phyloP scores from a whole-genome alignment of 129 eudicot genomes.

The Cynara cardunculus region DNA sequence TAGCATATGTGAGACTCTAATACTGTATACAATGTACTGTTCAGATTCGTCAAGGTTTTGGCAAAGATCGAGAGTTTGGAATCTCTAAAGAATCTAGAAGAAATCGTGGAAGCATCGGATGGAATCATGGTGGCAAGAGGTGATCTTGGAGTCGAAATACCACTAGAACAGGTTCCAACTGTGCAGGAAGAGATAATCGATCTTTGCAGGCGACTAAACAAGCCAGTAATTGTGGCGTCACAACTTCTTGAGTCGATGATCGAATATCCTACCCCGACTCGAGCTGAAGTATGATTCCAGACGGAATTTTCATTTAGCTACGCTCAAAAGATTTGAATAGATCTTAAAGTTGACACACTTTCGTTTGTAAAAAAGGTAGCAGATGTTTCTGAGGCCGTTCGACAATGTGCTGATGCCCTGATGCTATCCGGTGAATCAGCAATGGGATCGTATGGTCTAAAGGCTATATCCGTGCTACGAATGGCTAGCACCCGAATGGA shows the following conservation, averaged over 20 bases:
- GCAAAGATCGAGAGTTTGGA: slow-evolving; percentile 70
- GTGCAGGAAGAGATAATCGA: slow-evolving; percentile 47
- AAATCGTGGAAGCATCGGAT: slow-evolving; percentile 65
- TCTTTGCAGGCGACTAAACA: slow-evolving; percentile 60
- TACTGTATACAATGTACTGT: background rate
- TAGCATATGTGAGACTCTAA: no score
- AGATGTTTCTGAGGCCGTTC: slow-evolving; percentile 60
- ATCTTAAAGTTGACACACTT: background rate
- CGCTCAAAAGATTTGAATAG: background rate
- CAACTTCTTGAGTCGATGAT: slow-evolving; percentile 73
- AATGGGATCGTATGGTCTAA: slow-evolving; percentile 42
- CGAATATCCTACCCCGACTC: slow-evolving; percentile 76
- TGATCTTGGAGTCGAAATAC: slow-evolving; percentile 81
- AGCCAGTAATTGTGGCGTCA: slow-evolving; percentile 77
- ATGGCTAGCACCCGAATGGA: slow-evolving; percentile 50
- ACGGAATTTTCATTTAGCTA: background rate
- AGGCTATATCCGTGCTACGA: slow-evolving; percentile 44
- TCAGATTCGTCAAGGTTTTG: slow-evolving; percentile 56
- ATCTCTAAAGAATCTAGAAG: slow-evolving; percentile 52
- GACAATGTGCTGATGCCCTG: slow-evolving; percentile 60
- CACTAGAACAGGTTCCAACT: slow-evolving; percentile 66
- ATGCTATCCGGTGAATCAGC: slow-evolving; percentile 70
- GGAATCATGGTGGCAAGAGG: slow-evolving; percentile 83
- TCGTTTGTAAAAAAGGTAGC: slow-evolving; percentile 33
- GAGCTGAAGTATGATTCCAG: slow-evolving; percentile 52